Percentiles rank a stretch among this genome's conserved stretches.
These are phyloP conservation scores for Nakaseomyces nivariensis DNA, from an alignment of 1,139 yeast genomes.

Conservation along the genomic window DNA sequence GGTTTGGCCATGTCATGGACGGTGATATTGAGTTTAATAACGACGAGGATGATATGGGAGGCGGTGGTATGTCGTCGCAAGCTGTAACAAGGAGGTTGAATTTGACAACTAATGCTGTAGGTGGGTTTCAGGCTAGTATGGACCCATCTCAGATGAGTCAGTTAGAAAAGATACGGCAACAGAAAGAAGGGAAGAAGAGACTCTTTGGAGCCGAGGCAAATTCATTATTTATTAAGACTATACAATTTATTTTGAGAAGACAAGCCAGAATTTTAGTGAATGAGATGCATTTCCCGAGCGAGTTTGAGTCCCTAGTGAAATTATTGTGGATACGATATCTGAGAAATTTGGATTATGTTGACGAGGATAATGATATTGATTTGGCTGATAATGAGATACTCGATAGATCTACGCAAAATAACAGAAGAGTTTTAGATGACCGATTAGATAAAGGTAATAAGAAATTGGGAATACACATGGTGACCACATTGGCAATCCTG, in stretches of 20 bases:
- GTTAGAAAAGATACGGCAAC: conserved; percentile 13
- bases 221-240: conserved; percentile 37
- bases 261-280: conserved; percentile 39
- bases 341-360: conserved; percentile 14
- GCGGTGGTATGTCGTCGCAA: conserved; percentile 23
- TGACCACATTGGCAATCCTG: conserved; percentile 19
- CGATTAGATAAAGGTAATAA: conserved; percentile 1
- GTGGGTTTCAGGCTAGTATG: conserved; percentile 25
- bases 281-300: conserved; percentile 28
- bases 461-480: conserved; percentile 15
- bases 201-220: conserved; percentile 48
- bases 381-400: conserved; percentile 2
- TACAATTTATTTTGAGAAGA: conserved; percentile 45
- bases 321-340: conserved; percentile 42
- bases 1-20: conserved; percentile 80
- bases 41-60: conserved; percentile 50
- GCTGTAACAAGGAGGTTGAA: conserved; percentile 48
- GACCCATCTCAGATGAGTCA: conserved; percentile 13
- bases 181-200: conserved; percentile 18
- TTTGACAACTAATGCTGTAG: conserved; percentile 32
- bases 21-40: conserved; percentile 72
- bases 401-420: not conserved
- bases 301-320: conserved; percentile 37
- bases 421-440: no score
- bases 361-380: conserved; percentile 24